A percentile compares a stretch with the other conserved stretches of the same genome.
Conservation (phyloP, 768 basidiomycete species). For the Xerocomellus dryophilus region DNA sequence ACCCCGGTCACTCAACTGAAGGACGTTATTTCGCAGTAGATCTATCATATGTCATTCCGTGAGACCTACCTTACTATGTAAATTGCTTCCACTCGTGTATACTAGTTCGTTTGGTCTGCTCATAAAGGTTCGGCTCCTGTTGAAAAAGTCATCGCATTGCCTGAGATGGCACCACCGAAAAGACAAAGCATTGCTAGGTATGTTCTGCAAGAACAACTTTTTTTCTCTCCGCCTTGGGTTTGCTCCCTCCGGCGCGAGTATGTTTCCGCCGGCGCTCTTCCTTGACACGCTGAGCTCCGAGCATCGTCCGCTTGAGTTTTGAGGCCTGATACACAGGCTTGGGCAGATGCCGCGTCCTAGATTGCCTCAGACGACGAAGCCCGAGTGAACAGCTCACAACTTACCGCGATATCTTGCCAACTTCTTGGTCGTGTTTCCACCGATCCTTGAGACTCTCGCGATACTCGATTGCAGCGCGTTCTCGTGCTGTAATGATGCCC, state of each 20-base stretch:
- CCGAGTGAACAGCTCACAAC: constrained; percentile 25
- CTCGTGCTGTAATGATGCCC: constrained; percentile 85
- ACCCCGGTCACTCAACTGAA: constrained; percentile 52
- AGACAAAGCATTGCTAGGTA: constrained; percentile 28
- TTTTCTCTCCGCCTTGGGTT: constrained; percentile 90
- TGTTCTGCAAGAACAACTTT: constrained; percentile 84
- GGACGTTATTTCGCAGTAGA: constrained; percentile 29
- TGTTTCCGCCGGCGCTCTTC: constrained; percentile 92
- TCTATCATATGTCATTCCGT: background rate
- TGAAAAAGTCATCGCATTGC: constrained; percentile 7
- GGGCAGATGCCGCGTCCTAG: constrained; percentile 78
- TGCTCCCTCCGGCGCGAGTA: constrained; percentile 78
- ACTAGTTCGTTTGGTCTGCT: background rate
- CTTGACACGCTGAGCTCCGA: constrained; percentile 85
- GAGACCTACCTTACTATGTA: constrained; percentile 1
- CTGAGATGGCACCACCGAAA: constrained; percentile 2
- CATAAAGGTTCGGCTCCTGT: background rate
- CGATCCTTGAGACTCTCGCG: constrained; percentile 80
- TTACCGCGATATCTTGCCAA: constrained; percentile 78
- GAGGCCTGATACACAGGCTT: constrained; percentile 87
- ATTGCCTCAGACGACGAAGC: constrained; percentile 1
- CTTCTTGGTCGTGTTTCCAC: constrained; percentile 83
- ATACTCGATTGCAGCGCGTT: constrained; percentile 91
- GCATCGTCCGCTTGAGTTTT: constrained; percentile 89
- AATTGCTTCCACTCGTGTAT: background rate